Conservation (phyloP, 1,284 basidiomycete species). For the Fomitiporia mediterranea region DNA sequence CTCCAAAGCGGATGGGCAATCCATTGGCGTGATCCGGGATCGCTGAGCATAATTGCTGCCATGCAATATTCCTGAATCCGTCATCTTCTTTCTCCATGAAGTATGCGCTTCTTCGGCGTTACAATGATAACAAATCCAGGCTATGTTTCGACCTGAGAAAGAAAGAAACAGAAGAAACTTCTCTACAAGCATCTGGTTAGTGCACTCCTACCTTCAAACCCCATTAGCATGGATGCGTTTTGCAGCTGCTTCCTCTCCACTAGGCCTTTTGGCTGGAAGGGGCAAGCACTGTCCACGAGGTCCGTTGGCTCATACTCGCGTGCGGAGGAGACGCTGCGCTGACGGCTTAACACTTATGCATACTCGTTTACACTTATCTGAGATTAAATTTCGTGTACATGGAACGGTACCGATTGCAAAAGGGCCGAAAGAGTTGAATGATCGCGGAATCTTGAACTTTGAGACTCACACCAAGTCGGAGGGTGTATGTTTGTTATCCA, state of each 20-base stretch:
- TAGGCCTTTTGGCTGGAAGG: background rate
- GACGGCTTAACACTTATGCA: no score
- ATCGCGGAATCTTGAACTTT: background rate
- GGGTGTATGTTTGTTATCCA: no score
- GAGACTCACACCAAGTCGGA: no score
- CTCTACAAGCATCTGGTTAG: no score
- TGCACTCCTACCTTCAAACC: background rate
- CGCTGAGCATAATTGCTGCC: background rate
- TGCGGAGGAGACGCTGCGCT: no score
- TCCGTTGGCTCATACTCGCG: background rate
- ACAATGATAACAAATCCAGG: background rate
- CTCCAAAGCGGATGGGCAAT: background rate
- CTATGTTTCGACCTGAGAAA: background rate
- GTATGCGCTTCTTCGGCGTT: background rate
- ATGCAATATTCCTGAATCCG: background rate
- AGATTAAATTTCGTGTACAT: background rate
- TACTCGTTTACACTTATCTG: background rate
- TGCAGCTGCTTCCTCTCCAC: background rate
- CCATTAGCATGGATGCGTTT: background rate
- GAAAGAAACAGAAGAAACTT: background rate
- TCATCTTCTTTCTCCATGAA: constrained; percentile 1
- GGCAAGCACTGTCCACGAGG: background rate
- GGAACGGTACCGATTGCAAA: no score
- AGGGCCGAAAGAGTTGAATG: no score
- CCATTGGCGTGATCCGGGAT: background rate